Base-by-base conservation (phyloP, 2,329 filamentous ascomycete genomes). In the Exserohilum rostratum region DNA sequence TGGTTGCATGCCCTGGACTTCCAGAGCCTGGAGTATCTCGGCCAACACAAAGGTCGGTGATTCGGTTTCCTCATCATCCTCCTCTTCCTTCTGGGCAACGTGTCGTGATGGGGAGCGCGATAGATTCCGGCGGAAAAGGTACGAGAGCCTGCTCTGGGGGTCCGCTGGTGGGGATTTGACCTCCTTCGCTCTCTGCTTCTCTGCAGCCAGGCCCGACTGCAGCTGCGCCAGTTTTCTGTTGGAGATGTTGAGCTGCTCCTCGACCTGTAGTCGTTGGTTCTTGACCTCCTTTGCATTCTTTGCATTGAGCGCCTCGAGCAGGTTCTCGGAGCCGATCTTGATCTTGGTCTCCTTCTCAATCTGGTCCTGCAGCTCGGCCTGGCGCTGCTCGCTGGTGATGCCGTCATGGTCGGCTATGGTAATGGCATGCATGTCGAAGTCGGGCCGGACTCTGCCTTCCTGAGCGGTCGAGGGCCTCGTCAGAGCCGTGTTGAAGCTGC, bases 331-430 rank as follows among this genome's bases (percentile, higher is more conserved):
- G 17, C 95, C 95, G 68, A 93, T 90, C 76, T 96, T 97, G 73
- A 99, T 98, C 81, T 98, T 98, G 79, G 93, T 88, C 78, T 99
- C 96, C 69, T 96, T 93, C 64, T 92, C 93, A 61, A 99, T 88
- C 69, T 89, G 86, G 66, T 97, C 93, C 68, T 89, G 88, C 59
- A 97, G 83, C 46, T 85, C 82, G 18, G 87, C 84, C 67, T 96
- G 86, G 35, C 87, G 84, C 75, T 91, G 87, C 73, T 96, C 91
- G 12, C 87, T 83, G 9, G 82, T 83, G 58, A 65, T 79, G 64
- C 68, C 76, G 55, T 86, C 84, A 48, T 87, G 85, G 62, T 90
- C 88, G 50, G 89, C 87, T 25, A 81, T 77, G 29, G 76, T 77
- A 31, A 72, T 75, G 42, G 71, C 71, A 68, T 81, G 83, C 50